Percentiles rank a stretch among this genome's conserved stretches.
These are phyloP conservation scores for Skeletonema menzelii DNA, from an alignment of 108 stramenopile species.

Conservation along the genomic window DNA sequence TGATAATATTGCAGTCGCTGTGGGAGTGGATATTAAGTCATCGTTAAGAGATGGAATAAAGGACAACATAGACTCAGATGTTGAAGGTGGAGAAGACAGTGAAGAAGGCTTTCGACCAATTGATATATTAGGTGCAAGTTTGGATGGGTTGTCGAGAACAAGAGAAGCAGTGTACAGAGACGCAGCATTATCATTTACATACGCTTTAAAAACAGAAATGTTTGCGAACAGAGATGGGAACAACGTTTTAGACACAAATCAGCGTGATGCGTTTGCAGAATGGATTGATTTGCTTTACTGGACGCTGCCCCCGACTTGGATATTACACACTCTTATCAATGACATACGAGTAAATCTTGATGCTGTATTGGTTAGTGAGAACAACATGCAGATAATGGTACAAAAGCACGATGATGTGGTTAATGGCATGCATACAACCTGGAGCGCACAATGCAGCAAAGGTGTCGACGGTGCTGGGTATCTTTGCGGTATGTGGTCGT, in stretches of 20 bases:
- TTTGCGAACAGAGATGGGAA: conserved; percentile 17
- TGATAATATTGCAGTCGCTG: conserved; percentile 15
- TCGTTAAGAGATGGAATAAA: not conserved
- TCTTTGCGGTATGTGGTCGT: conserved; percentile 68
- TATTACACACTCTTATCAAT: conserved; percentile 51
- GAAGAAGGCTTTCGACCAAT: conserved; percentile 20
- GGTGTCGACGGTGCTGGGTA: conserved; percentile 37
- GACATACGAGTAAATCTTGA: conserved; percentile 52
- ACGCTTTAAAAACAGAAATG: conserved; percentile 58
- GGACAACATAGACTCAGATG: conserved; percentile 3
- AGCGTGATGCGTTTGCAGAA: conserved; percentile 40
- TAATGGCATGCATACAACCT: conserved; percentile 17
- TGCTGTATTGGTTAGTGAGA: conserved; percentile 34
- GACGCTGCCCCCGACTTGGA: conserved; percentile 58
- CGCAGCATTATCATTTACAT: conserved; percentile 70
- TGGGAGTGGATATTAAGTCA: conserved; percentile 20
- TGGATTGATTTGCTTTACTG: conserved; percentile 59
- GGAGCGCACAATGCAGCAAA: conserved; percentile 43
- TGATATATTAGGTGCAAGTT: conserved; percentile 52
- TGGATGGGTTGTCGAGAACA: conserved; percentile 44
- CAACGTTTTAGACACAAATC: conserved; percentile 17
- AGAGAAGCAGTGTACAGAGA: conserved; percentile 55
- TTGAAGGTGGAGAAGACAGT: not conserved
- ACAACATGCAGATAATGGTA: conserved; percentile 34
- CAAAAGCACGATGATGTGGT: conserved; percentile 46